Conservation (phyloP, 306 rosid species). For the Luffa aegyptiaca region DNA sequence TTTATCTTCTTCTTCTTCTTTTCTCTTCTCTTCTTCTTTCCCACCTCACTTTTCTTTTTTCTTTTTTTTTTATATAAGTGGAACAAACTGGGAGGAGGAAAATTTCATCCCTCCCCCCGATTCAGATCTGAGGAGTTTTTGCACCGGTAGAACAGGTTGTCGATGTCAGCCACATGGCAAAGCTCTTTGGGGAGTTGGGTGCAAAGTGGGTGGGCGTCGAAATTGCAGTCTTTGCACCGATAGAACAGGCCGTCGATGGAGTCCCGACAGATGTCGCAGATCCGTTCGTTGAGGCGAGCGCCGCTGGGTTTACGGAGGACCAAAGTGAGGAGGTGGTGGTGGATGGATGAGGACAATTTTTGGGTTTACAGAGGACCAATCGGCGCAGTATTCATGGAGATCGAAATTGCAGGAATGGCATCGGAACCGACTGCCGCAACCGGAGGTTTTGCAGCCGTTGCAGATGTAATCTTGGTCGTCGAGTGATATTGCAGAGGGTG, state of each 20-base stretch:
- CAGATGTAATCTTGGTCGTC: background rate
- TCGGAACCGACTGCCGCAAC: constrained; percentile 10
- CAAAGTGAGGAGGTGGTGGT: background rate
- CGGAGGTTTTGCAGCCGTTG: background rate
- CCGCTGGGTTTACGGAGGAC: background rate
- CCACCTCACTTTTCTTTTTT: too few species aligned
- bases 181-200: constrained; percentile 3
- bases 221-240: constrained; percentile 13
- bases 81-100: too few species aligned
- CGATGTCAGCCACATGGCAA: background rate
- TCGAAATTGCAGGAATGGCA: constrained; percentile 14
- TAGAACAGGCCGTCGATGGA: constrained; percentile 8
- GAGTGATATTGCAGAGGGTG: background rate
- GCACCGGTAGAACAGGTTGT: too few species aligned
- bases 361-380: too few species aligned
- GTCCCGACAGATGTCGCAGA: constrained; percentile 13
- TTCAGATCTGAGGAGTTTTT: too few species aligned
- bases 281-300: background rate
- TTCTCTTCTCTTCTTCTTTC: too few species aligned
- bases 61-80: too few species aligned
- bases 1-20: too few species aligned
- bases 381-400: constrained; percentile 16
- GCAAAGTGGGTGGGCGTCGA: constrained; percentile 17
- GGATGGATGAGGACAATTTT: background rate
- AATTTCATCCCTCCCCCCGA: too few species aligned